Percentiles rank a stretch among this genome's conserved stretches.
phyloP scores from a whole-genome alignment of 768 basidiomycete genomes.

The Daedaleopsis nitida region DNA sequence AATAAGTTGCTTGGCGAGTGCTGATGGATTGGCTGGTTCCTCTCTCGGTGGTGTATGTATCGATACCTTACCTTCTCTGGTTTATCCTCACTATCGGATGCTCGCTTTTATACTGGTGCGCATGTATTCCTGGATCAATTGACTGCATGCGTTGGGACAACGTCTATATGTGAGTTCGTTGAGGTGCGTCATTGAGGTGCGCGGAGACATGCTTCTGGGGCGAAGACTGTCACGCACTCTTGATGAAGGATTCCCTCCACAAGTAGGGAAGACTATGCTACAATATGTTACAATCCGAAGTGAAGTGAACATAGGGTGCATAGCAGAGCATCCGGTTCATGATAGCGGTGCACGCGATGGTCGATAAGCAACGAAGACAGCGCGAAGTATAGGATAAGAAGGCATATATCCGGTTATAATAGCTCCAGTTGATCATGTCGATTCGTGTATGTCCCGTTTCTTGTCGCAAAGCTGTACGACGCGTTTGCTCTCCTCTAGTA shows the following conservation, averaged over 20 bases:
- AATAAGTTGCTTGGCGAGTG: constrained; percentile 48
- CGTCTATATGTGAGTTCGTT: not conserved
- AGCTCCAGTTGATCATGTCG: constrained; percentile 4
- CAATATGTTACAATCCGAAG: constrained; percentile 17
- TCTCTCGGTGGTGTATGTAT: not conserved
- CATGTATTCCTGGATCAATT: not conserved
- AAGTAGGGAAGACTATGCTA: constrained; percentile 9
- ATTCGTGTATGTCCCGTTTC: constrained; percentile 40
- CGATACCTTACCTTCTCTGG: not conserved
- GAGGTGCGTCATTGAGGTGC: not conserved
- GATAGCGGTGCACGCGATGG: not conserved
- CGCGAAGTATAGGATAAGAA: not conserved
- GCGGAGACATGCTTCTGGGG: not conserved
- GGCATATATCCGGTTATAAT: not conserved
- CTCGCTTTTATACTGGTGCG: not conserved
- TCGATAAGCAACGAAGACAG: not conserved
- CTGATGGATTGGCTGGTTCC: constrained; percentile 20
- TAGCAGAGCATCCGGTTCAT: not conserved
- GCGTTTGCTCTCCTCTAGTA: constrained; percentile 47
- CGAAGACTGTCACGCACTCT: not conserved
- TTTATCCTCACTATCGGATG: too few species aligned
- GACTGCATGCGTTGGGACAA: not conserved
- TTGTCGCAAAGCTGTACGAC: constrained; percentile 47
- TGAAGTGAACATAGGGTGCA: not conserved
- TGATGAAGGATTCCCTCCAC: not conserved